phyloP scores from a whole-genome alignment of 768 basidiomycete species.

The Trametes maxima region DNA sequence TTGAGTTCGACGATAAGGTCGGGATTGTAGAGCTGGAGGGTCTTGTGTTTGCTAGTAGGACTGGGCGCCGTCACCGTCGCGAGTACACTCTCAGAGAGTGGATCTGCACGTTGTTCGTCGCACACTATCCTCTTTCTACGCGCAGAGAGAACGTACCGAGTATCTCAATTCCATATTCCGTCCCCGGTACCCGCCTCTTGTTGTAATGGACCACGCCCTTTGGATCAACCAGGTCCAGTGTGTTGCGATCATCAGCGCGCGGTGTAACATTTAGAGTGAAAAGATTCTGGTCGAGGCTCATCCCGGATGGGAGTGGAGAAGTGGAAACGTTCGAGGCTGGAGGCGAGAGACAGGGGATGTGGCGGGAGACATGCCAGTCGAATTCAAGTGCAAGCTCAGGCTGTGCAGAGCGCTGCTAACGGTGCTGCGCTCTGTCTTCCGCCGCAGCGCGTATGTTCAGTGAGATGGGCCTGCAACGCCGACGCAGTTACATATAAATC shows the following conservation, averaged over 20 bases:
- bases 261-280: slow-evolving; percentile 75
- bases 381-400: too few relatives aligned
- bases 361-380: neutral
- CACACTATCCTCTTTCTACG: too few relatives aligned
- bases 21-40: slow-evolving; percentile 76
- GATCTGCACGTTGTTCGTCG: slow-evolving; percentile 50
- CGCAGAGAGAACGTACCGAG: slow-evolving; percentile 50
- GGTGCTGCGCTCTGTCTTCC: too few relatives aligned
- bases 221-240: slow-evolving; percentile 72
- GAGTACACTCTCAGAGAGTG: slow-evolving; percentile 70
- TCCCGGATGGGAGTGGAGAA: slow-evolving; percentile 29
- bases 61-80: slow-evolving; percentile 66
- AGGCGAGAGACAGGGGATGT: neutral
- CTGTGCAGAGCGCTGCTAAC: too few relatives aligned
- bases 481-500: too few relatives aligned
- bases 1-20: slow-evolving; percentile 69
- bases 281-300: slow-evolving; percentile 86
- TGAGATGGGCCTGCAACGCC: too few relatives aligned
- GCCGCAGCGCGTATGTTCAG: too few relatives aligned
- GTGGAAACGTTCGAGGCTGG: neutral
- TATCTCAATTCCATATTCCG: slow-evolving; percentile 64
- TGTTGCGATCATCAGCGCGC: slow-evolving; percentile 57
- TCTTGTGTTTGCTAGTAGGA: slow-evolving; percentile 71
- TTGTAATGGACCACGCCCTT: slow-evolving; percentile 68
- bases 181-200: slow-evolving; percentile 60